These are phyloP conservation scores for Ustilago trichophora DNA, from an alignment of 1,284 basidiomycete species.

Conservation along the genomic window DNA sequence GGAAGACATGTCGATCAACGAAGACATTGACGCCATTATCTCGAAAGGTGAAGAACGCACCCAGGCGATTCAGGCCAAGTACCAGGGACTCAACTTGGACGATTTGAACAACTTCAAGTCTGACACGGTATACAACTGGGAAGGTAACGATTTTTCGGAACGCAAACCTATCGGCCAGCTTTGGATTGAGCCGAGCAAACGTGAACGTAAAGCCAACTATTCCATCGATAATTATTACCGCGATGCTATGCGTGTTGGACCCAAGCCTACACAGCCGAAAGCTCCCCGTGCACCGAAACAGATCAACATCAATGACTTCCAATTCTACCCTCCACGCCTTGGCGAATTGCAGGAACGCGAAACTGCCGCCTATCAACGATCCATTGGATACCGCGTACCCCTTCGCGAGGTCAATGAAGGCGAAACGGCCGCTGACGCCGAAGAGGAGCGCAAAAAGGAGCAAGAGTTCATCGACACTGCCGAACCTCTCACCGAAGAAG, in stretches of 20 bases:
- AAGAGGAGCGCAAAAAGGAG: conserved; percentile 73
- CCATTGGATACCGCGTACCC: conserved; percentile 80
- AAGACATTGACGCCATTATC: conserved; percentile 95
- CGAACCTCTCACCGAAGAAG: conserved; percentile 72
- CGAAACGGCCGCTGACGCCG: conserved; percentile 50
- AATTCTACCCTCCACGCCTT: conserved; percentile 89
- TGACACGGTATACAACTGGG: conserved; percentile 83
- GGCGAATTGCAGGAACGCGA: conserved; percentile 88
- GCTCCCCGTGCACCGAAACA: conserved; percentile 89
- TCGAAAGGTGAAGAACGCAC: conserved; percentile 81
- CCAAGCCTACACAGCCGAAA: conserved; percentile 78
- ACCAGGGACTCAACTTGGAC: conserved; percentile 90
- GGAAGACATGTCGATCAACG: conserved; percentile 76
- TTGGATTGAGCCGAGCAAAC: conserved; percentile 90
- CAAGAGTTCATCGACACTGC: conserved; percentile 79
- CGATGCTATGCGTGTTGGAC: conserved; percentile 82
- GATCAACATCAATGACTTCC: conserved; percentile 90
- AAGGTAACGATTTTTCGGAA: conserved; percentile 85
- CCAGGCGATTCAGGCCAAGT: conserved; percentile 86
- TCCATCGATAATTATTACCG: conserved; percentile 82
- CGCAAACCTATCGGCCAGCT: conserved; percentile 72
- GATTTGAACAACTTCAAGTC: conserved; percentile 97
- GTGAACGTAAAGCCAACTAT: conserved; percentile 92
- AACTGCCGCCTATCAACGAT: conserved; percentile 68
- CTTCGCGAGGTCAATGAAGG: conserved; percentile 74